Evolutionary conservation across 495 filamentous ascomycete species (phyloP), one percentile per base, ranked within the genome.

Genomic region (Daldinia grandis): DNA sequence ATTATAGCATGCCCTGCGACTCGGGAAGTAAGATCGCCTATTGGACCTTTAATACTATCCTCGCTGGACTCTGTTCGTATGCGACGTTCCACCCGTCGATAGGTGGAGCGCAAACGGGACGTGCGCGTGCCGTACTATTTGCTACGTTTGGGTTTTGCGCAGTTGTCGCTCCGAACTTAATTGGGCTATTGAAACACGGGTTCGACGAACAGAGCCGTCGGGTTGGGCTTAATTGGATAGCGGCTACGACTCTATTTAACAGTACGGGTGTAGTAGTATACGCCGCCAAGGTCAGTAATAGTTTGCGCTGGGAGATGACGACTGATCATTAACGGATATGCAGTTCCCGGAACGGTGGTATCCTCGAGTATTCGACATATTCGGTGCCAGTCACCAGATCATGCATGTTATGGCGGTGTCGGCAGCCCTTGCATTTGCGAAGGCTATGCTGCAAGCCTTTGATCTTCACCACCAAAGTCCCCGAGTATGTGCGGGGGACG

Each of bases 341-440:
- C 33, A 83, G 84, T 74, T 87, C 35, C 84, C 85, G 0, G 85
- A 88, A 65, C 75, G 74, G 47, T 81, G 78, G 78, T 81, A 66
- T 42, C 82, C 81, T 15, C 67, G 77, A 3, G 71, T 53, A n/a
- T 86, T 85, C 60, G 84, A 87, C 50, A 74, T 87, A 6, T 69
- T 79, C 7, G 84, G 85, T 9, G 80, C 78, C 12, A 86, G 83
- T 38, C 85, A 87, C 66, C 85, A 88, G 74, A 74, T 86, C 15
- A 79, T 87, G 58, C 86, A 88, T 57, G 54, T 86, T 17, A 73
- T 79, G 73, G 83, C 87, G 1, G 53, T 87, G 21, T 53, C 79
- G 10, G 85, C 86, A 0, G 83, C 79, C 0, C 60, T 87, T 15
- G 70, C 76, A 6, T 83, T 84, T 71, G 79, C 80, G 37, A 56